Conservation (phyloP, 2,329 filamentous ascomycete genomes). For the Sclerotinia borealis region DNA sequence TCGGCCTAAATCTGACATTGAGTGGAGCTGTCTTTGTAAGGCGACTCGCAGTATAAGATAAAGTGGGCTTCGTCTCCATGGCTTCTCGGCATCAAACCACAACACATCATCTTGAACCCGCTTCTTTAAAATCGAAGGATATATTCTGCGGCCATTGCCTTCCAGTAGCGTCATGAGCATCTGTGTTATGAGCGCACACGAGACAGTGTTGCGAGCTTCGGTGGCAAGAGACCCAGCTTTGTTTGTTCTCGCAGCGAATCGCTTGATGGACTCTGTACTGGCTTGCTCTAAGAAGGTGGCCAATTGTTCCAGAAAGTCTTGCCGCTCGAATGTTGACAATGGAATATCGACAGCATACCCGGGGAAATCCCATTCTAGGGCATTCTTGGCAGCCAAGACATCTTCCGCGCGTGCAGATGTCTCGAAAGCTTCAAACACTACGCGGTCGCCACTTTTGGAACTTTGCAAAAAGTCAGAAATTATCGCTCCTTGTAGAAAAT, state of each 20-base stretch:
- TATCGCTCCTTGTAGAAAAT: slow-evolving; percentile 11
- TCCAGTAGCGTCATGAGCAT: slow-evolving; percentile 57
- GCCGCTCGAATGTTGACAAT: slow-evolving; percentile 33
- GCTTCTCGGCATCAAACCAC: slow-evolving; percentile 41
- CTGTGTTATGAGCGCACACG: slow-evolving; percentile 52
- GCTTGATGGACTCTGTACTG: slow-evolving; percentile 45
- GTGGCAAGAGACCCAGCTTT: slow-evolving; percentile 46
- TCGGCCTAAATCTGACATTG: slow-evolving; percentile 37
- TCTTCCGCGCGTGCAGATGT: slow-evolving; percentile 46
- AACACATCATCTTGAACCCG: slow-evolving; percentile 55
- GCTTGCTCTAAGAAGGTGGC: slow-evolving; percentile 50
- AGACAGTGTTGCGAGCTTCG: slow-evolving; percentile 52
- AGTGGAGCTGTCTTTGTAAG: slow-evolving; percentile 45
- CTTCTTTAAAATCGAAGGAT: slow-evolving; percentile 43
- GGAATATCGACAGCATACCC: slow-evolving; percentile 45
- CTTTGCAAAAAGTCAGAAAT: neutral
- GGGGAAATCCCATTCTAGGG: slow-evolving; percentile 56
- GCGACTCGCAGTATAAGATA: slow-evolving; percentile 58
- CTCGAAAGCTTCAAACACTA: slow-evolving; percentile 57
- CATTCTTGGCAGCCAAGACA: slow-evolving; percentile 45
- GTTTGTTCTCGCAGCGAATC: slow-evolving; percentile 43
- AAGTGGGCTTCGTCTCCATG: slow-evolving; percentile 56
- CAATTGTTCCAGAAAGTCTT: slow-evolving; percentile 42
- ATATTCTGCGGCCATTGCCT: slow-evolving; percentile 40
- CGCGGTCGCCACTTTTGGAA: slow-evolving; percentile 19